Evolutionary conservation across 768 basidiomycete species (phyloP), one percentile per base, ranked within the genome.

Genomic region (Rhodotorula paludigena): DNA sequence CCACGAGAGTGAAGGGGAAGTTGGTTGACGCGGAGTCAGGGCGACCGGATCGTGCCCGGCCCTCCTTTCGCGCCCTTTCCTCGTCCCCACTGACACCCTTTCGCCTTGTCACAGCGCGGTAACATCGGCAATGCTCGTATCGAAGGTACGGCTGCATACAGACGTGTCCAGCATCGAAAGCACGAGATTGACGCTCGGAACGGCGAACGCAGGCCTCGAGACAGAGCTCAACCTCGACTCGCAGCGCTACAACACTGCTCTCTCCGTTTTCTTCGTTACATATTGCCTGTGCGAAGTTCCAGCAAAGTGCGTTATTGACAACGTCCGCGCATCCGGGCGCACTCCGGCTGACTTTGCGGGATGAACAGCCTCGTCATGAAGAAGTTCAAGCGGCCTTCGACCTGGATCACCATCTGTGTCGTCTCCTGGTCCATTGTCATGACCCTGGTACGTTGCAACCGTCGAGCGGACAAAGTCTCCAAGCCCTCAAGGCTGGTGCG

Each of bases 321-420:
- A n/a, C n/a, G n/a, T n/a, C n/a, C n/a, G n/a, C n/a, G n/a, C n/a
- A n/a, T n/a, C n/a, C n/a, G n/a, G n/a, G n/a, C n/a, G n/a, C n/a
- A n/a, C n/a, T n/a, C n/a, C n/a, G n/a, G n/a, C n/a, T 42, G 6
- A 14, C 41, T 42, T 42, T 42, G 6, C n/a, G n/a, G n/a, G n/a
- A n/a, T 30, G 28, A 3, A 32, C 45, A 66, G 59, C 54, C 36
- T 55, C 38, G 18, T 55, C 36, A 55, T 55, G 54, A 38, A 39
- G 36, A 55, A 55, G 54, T 55, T 55, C 54, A 14, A 25, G 15
- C 25, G 38, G 16, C 54, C 54, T 6, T 38, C 35, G 5, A 33
- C 54, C n/a, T 71, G 73, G 73, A 71, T 74, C 18, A 58, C 61
- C 2, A 54, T 59, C 28, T 64, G 69, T 38, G 69, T 69, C 4